Base-by-base conservation (phyloP, 495 filamentous ascomycete genomes). In the Aspergillus ellipticus region DNA sequence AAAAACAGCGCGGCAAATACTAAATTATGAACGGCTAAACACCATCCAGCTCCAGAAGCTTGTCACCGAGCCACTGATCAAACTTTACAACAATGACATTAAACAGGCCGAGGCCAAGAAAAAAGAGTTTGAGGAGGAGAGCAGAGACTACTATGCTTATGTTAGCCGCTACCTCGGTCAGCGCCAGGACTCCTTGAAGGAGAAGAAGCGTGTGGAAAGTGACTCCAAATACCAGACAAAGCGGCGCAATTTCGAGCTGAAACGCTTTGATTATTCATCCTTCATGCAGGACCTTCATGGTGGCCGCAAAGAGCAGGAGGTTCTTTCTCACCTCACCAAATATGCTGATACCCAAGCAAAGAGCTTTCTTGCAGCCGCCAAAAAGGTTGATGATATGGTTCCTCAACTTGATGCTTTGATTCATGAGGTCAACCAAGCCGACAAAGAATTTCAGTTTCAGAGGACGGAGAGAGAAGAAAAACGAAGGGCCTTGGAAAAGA, bases 261-360 rank as follows among this genome's bases (percentile, higher is more conserved):
- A 91, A 73, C 87, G 95, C 9, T 99, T 99, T 56, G 94, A 99
- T 72, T 99, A 99, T 70, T 97, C 92, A 16, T 96, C 91, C 10
- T 99, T 97, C 67, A 96, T 99, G 91, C 92, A 97, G 57, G 94
- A 99, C 75, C 79, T 99, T 10, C 94, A 97, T 62, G 94, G 94
- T 21, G 94, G 94, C 26, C 89, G 94, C 55, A 97, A 97, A 65
- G 95, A 99, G 60, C 94, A 97, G 67, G 94, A 97, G 67, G 88
- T 99, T 19, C 76, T 99, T 20, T 97, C 95, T 13, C 91, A 96
- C 67, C 77, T 99, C 39, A 97, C 94, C 17, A 93, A 89, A 67
- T 99, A 92, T 68, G 94, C 94, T 3, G 91, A 96, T 67, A 85
- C 86, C 6, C 94, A 99, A 68, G 88, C 95, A 10, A 86, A 81